Evolutionary conservation across 495 filamentous ascomycete genomes (phyloP).

Genomic region (Aspergillus haitiensis): DNA sequence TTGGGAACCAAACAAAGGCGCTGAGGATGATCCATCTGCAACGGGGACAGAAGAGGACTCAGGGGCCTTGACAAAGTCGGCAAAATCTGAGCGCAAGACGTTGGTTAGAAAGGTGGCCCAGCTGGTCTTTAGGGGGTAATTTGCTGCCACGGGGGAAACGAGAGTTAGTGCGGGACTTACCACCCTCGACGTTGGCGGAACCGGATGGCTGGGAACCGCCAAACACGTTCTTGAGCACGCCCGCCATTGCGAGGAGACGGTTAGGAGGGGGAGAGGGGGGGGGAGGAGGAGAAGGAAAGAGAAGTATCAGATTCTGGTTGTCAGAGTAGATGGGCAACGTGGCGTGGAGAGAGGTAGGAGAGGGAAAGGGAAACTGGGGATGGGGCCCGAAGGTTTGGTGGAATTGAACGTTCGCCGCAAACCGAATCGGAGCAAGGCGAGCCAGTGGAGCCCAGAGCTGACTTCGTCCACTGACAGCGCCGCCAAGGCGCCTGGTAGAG

Average conservation of each 20-base stretch:
- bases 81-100: constrained; percentile 59
- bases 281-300: constrained; percentile 14
- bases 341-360: constrained; percentile 22
- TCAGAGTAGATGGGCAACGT: constrained; percentile 22
- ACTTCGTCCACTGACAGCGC: constrained; percentile 12
- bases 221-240: constrained; percentile 66
- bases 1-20: constrained; percentile 49
- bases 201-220: constrained; percentile 60
- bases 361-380: constrained; percentile 22
- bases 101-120: background rate
- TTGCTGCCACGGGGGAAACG: background rate
- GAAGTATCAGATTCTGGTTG: constrained; percentile 4
- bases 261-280: constrained; percentile 22
- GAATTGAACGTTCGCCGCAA: constrained; percentile 32
- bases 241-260: constrained; percentile 54
- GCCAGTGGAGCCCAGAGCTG: constrained; percentile 24
- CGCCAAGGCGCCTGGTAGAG: constrained; percentile 17
- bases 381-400: constrained; percentile 16
- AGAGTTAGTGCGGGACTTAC: constrained; percentile 42
- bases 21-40: constrained; percentile 39
- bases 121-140: constrained; percentile 17
- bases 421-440: constrained; percentile 19
- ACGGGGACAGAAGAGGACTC: constrained; percentile 59
- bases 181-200: constrained; percentile 57
- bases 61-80: constrained; percentile 71